A percentile compares a stretch with the other conserved stretches of the same genome.
Evolutionary conservation across 495 filamentous ascomycete species (phyloP).

Genomic region (Aspergillus heteromorphus): DNA sequence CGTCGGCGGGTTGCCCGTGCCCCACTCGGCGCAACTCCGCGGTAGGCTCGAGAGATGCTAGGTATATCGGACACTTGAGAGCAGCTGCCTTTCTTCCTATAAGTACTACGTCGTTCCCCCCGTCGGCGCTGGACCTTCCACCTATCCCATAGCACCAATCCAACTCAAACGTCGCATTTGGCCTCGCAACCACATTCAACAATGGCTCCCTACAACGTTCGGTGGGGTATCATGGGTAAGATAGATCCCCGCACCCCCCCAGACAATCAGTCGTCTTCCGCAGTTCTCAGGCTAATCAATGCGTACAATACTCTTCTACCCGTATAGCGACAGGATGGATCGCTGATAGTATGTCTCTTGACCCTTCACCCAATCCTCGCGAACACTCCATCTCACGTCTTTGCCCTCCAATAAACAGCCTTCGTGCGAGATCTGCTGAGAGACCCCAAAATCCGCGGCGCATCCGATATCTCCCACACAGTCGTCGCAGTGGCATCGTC

Average conservation of each 20-base stretch:
- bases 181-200: conserved; percentile 8
- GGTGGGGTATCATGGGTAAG: conserved; percentile 74
- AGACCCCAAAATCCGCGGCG: conserved; percentile 66
- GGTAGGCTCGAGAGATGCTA: background rate
- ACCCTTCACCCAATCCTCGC: background rate
- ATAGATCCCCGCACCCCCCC: background rate
- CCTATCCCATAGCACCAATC: background rate
- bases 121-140: background rate
- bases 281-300: no score
- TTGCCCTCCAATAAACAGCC: conserved; percentile 41
- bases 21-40: conserved; percentile 33
- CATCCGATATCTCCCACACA: conserved; percentile 70
- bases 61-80: no score
- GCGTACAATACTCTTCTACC: no score
- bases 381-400: background rate
- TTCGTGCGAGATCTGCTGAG: conserved; percentile 81
- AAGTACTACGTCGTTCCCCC: conserved; percentile 4
- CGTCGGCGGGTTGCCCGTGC: conserved; percentile 12
- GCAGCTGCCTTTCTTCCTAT: conserved; percentile 6
- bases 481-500: conserved; percentile 81
- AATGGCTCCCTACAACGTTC: conserved; percentile 54
- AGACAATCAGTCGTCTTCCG: background rate
- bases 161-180: background rate
- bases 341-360: conserved; percentile 53
- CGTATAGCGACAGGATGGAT: conserved; percentile 71